Conservation (phyloP, 768 basidiomycete species). For the Rhodotorula taiwanensis region DNA sequence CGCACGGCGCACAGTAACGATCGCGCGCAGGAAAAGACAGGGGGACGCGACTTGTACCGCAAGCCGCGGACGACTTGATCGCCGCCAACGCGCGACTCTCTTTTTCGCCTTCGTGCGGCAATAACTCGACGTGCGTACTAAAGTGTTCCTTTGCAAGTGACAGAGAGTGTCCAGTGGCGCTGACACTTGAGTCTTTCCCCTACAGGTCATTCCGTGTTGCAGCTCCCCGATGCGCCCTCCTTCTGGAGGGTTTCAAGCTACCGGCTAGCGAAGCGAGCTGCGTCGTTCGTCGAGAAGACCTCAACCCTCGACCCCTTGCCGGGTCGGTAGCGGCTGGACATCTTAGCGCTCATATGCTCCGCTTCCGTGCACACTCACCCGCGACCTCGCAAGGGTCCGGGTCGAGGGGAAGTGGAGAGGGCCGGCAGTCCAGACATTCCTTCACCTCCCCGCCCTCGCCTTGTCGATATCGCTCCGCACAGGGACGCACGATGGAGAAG, state of each 20-base stretch:
- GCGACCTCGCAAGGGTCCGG: conserved; percentile 21
- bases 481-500: too few species aligned
- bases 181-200: background rate
- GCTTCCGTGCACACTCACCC: background rate
- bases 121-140: too few species aligned
- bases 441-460: background rate
- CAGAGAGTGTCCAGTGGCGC: too few species aligned
- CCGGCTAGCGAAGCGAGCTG: conserved; percentile 21
- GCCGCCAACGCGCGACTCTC: background rate
- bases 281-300: conserved; percentile 17
- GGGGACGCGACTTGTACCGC: background rate
- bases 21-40: too few species aligned
- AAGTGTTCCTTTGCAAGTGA: too few species aligned
- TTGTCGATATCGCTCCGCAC: too few species aligned
- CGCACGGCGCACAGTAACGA: too few species aligned
- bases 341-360: conserved; percentile 21
- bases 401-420: conserved; percentile 18
- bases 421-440: conserved; percentile 24
- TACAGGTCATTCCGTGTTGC: conserved; percentile 16
- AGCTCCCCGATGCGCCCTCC: conserved; percentile 13
- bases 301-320: conserved; percentile 20
- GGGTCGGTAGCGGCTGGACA: conserved; percentile 21
- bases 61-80: background rate
- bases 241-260: background rate
- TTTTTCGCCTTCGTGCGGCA: too few species aligned